phyloP scores from a whole-genome alignment of 2,329 filamentous ascomycete species.

The Neonectria magnoliae region DNA sequence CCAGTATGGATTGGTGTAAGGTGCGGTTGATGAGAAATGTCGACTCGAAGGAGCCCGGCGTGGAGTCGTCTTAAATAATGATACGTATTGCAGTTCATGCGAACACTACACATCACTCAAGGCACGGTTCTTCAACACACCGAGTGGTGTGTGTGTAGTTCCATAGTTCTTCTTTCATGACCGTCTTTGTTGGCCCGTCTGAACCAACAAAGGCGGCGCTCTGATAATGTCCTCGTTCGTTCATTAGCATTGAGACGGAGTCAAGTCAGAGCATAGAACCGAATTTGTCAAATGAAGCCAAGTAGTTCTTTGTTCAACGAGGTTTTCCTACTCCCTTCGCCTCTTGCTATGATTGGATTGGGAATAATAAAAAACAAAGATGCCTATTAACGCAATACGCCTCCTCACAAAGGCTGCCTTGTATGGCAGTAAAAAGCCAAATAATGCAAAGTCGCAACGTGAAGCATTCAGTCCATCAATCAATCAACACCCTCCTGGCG shows the following conservation, averaged over 20 bases:
- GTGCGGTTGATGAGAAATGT: not conserved
- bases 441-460: constrained; percentile 26
- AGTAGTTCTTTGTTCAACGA: constrained; percentile 40
- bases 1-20: too few species aligned
- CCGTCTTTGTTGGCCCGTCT: not conserved
- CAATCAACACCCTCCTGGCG: constrained; percentile 33
- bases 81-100: not conserved
- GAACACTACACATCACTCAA: not conserved
- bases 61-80: not conserved
- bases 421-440: constrained; percentile 12
- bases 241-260: not conserved
- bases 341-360: constrained; percentile 47
- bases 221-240: not conserved
- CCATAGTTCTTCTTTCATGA: not conserved
- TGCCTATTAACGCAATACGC: constrained; percentile 33
- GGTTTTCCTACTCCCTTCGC: constrained; percentile 50
- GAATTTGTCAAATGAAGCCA: constrained; percentile 1
- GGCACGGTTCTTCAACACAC: not conserved
- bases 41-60: not conserved
- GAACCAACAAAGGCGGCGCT: not conserved
- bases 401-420: constrained; percentile 13
- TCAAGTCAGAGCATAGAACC: not conserved
- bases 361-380: constrained; percentile 42
- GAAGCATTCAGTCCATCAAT: constrained; percentile 31
- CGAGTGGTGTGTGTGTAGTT: not conserved